Evolutionary conservation across 2,329 filamentous ascomycete genomes (phyloP), one percentile per base, ranked within the genome.

Genomic region (Colletotrichum paranaense): DNA sequence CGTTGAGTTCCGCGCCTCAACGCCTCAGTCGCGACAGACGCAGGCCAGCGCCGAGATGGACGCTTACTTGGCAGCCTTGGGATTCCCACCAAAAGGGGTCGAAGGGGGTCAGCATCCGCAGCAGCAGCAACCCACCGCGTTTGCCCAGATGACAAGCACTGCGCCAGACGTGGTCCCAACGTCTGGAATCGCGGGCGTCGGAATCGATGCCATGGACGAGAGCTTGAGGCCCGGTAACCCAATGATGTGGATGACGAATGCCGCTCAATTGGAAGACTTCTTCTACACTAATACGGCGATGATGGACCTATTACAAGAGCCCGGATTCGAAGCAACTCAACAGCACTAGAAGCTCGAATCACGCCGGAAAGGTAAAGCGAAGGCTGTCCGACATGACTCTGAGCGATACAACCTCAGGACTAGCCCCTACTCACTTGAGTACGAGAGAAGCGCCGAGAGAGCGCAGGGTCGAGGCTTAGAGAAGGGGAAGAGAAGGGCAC

Each of bases 31-130:
- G 4, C 75, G 77, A 56, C 77, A 81, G 72, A 78, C 84, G 81
- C 75, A 83, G 64, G 80, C 74, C 22, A 75, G 73, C 11, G 80
- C 71, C 70, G 83, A 85, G 49, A 87, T 89, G 67, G 87, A 89
- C 71, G 82, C 83, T 0, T 89, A 90, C 68, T 82, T 91, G 0
- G 85, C 84, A 42, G 87, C 87, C 0, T 80, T 90, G 1, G 89
- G 89, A 0, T 82, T 90, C 30, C 79, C 78, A 5, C 72, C 74
- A 0, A 69, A 68, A 12, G 73, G 49, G 30, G 60, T 16, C 7
- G 52, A 28, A 0, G 53, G 55, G 3, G 56, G 38, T 1, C 55
- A 56, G 9, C 62, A 67, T 11, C 55, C 5, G 14, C 67, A 59
- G 3, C 46, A 46, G 8, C 63, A 71, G 2, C 32, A 71, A 1